Conservation (phyloP, 352 stramenopile species). For the Pythium scleroteichum region DNA sequence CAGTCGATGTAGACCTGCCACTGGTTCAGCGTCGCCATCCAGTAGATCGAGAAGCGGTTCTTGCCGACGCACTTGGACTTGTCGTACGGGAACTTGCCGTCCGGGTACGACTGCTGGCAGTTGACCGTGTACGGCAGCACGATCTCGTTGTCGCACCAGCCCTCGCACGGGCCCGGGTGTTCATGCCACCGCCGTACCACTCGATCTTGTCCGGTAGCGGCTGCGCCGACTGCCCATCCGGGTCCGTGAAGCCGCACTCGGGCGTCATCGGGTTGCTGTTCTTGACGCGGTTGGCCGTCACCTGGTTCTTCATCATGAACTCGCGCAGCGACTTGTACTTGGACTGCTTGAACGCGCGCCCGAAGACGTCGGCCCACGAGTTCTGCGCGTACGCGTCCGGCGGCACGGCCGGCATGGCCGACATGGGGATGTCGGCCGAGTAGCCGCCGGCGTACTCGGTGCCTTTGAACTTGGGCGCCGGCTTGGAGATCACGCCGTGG, state of each 20-base stretch:
- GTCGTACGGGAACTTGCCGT: slow-evolving; percentile 40
- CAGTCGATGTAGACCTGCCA: slow-evolving; percentile 83
- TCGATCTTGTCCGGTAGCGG: slow-evolving; percentile 40
- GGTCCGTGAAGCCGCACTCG: slow-evolving; percentile 49
- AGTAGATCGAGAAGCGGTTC: slow-evolving; percentile 28
- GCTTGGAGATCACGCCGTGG: slow-evolving; percentile 13
- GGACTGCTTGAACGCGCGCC: slow-evolving; percentile 35
- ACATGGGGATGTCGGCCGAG: slow-evolving; percentile 13
- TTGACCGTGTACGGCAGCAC: slow-evolving; percentile 36
- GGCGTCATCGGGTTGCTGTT: neutral
- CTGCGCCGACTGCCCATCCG: slow-evolving; percentile 29
- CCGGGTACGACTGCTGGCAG: slow-evolving; percentile 36
- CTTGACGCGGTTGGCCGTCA: slow-evolving; percentile 35
- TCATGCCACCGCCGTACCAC: slow-evolving; percentile 40
- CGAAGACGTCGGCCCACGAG: slow-evolving; percentile 6
- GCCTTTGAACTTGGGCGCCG: slow-evolving; percentile 7
- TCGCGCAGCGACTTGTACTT: slow-evolving; percentile 52
- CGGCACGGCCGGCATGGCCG: neutral
- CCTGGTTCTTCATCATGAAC: slow-evolving; percentile 35
- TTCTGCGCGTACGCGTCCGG: slow-evolving; percentile 6
- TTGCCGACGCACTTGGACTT: slow-evolving; percentile 36
- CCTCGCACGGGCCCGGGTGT: slow-evolving; percentile 46
- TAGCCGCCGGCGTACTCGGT: slow-evolving; percentile 5
- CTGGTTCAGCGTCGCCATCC: slow-evolving; percentile 58
- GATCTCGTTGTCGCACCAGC: slow-evolving; percentile 41